Evolutionary conservation across 441 rosid genomes (phyloP), one percentile per base, ranked within the genome.

Genomic region (Adansonia gregorii): DNA sequence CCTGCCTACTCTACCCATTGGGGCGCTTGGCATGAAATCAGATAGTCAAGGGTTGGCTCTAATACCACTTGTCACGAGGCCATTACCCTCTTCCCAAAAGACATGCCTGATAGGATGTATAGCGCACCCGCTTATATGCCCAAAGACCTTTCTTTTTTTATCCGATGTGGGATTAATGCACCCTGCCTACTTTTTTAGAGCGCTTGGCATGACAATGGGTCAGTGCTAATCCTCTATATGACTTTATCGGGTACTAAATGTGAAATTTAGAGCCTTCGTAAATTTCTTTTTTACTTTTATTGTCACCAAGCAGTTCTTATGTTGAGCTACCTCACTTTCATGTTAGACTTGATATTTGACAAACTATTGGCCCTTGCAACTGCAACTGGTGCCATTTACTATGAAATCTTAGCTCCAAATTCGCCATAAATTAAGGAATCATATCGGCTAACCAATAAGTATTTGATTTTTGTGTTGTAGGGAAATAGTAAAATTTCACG

Each of bases 401-500:
- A 1, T 45, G 54, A 67, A 67, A 9, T 20, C 6, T 31, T 66
- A 19, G 8, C 54, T 46, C 19, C 55, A 22, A 68, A 68, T 31
- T 46, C 35, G 11, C 56, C 6, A 39, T 20, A 46, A 68, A 2
- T 2, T 20, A 68, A 48, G 73, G 56, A 22, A 11, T 22, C 8
- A 68, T 22, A 11, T 68, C 8, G 22, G 2, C 19, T 14, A 24
- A 68, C 41, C 20, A 11, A 67, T n/a, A 46, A 67, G 6, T 22
- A 69, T 49, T 49, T 51, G 11, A 10, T 59, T 58, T 80, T 72
- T 55, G 22, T 78, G 55, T 65, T 83, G 74, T 90, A 92, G 97
- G 94, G 97, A 43, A 59, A 95, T 78, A 85, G 85, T 76, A 85
- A 91, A 67, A 88, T 94, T 56, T 94, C 97, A 10, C 93, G 98